Evolutionary conservation across 169 alveolate species (phyloP), one percentile per base, ranked within the genome.

Genomic region (Cryptosporidium sp.): DNA sequence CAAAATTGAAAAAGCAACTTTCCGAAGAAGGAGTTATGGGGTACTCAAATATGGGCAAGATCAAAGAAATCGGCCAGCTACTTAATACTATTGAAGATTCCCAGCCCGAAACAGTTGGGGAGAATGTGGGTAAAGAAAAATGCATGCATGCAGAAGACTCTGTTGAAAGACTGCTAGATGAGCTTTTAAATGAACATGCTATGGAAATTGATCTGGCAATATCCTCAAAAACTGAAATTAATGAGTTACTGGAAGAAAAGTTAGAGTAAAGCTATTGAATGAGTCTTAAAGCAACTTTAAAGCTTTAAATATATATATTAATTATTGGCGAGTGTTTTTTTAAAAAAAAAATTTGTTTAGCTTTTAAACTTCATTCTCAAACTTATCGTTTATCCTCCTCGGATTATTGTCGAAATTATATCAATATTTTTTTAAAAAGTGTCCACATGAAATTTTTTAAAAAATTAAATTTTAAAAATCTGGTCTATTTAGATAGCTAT

Each of bases 11-110:
- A 65, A 65, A 65, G 35, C 80, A 80, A 62, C 75, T 80, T 29
- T 80, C 89, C 0, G 89, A 80, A 18, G 68, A 80, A 42, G 75
- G 89, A 14, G 89, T 80, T 62, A 80, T 80, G 73, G 75, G 73
- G 10, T 35, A 37, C 26, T 60, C 61, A 26, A 80, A 51, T 80
- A 35, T 67, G 26, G 33, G 35, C 39, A 80, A 65, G 42, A 67
- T 80, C 26, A 60, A 65, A 62, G 80, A 80, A 60, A 80, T 80
- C 18, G 52, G 44, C 80, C 65, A 80, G 23, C 31, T 80, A 10
- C 75, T 80, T 2, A 51, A n/a, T 44, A 35, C 3, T 26, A 61
- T 80, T 26, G 89, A 80, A 62, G 65, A 39, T 26, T 45, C 35
- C n/a, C 75, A 60, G 44, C 68, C 75, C 26, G 75, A 65, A 80